These are phyloP conservation scores for Xylaria venustula DNA, from an alignment of 495 filamentous ascomycete species.

Conservation along the genomic window DNA sequence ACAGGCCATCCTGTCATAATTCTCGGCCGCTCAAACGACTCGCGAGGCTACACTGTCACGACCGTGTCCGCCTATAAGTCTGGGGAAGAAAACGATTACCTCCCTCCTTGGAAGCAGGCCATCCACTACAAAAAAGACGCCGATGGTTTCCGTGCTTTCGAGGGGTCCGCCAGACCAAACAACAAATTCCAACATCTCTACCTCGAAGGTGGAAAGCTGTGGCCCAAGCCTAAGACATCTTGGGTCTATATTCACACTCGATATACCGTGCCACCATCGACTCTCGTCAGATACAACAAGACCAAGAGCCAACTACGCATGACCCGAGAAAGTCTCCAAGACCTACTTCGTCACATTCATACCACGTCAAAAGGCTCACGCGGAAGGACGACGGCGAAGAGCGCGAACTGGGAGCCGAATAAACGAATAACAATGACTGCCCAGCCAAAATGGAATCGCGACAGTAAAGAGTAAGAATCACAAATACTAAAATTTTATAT, in stretches of 20 bases:
- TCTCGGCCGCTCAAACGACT: slow-evolving; percentile 17
- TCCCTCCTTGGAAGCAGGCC: slow-evolving; percentile 29
- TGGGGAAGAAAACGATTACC: slow-evolving; percentile 16
- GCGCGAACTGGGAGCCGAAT: neutral
- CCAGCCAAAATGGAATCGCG: neutral
- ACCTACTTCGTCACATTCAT: neutral
- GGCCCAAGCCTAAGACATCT: slow-evolving; percentile 31
- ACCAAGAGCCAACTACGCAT: neutral
- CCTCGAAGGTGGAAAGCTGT: slow-evolving; percentile 13
- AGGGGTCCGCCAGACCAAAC: slow-evolving; percentile 15
- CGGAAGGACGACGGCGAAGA: neutral
- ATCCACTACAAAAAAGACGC: slow-evolving; percentile 17
- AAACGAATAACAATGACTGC: neutral
- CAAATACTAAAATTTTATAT: neutral
- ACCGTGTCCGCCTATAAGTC: slow-evolving; percentile 35
- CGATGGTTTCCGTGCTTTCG: slow-evolving; percentile 29
- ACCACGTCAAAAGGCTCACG: neutral
- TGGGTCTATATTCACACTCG: slow-evolving; percentile 25
- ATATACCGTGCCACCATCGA: neutral
- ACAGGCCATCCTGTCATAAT: slow-evolving; percentile 36
- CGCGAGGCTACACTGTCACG: slow-evolving; percentile 20
- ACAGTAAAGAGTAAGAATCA: neutral
- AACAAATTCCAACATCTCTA: slow-evolving; percentile 8
- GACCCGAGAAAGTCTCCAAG: neutral
- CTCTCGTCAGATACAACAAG: neutral